A percentile compares a stretch with the other conserved stretches of the same genome.
Evolutionary conservation across 2,329 filamentous ascomycete genomes (phyloP).

Genomic region (Periglandula ipomoeae): DNA sequence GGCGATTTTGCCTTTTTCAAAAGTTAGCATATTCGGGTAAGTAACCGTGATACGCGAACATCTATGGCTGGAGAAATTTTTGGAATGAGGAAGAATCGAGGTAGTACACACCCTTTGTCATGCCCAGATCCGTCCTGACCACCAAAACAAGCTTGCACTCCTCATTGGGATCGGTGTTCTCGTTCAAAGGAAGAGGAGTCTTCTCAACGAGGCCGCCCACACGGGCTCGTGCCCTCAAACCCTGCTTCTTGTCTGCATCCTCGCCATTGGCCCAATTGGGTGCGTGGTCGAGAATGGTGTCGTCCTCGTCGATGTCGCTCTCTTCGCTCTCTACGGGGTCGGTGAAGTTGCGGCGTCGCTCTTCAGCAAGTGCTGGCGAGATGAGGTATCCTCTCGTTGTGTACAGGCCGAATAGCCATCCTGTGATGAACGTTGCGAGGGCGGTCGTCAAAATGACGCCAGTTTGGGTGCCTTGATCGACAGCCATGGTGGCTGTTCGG

Average conservation of each 20-base stretch:
- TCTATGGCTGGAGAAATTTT: too few species aligned
- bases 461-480: slow-evolving; percentile 25
- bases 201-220: slow-evolving; percentile 13
- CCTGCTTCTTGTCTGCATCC: slow-evolving; percentile 51
- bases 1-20: slow-evolving; percentile 77
- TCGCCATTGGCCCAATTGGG: slow-evolving; percentile 56
- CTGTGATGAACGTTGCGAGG: slow-evolving; percentile 63
- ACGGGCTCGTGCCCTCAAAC: slow-evolving; percentile 28
- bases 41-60: too few species aligned
- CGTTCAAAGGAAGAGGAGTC: slow-evolving; percentile 22
- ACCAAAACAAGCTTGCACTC: slow-evolving; percentile 93
- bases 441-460: slow-evolving; percentile 64
- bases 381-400: slow-evolving; percentile 51
- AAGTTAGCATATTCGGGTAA: background rate
- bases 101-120: slow-evolving; percentile 75
- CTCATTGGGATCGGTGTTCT: slow-evolving; percentile 39
- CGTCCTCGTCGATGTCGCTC: slow-evolving; percentile 55
- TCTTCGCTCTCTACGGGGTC: slow-evolving; percentile 62
- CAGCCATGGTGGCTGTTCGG: slow-evolving; percentile 2
- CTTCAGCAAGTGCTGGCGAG: slow-evolving; percentile 43
- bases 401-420: slow-evolving; percentile 77
- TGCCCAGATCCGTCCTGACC: slow-evolving; percentile 87
- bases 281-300: slow-evolving; percentile 52
- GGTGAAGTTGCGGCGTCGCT: slow-evolving; percentile 45
- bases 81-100: slow-evolving; percentile 7